Base-by-base conservation (phyloP, 1,284 basidiomycete genomes). In the Melampsora allii-populina region DNA sequence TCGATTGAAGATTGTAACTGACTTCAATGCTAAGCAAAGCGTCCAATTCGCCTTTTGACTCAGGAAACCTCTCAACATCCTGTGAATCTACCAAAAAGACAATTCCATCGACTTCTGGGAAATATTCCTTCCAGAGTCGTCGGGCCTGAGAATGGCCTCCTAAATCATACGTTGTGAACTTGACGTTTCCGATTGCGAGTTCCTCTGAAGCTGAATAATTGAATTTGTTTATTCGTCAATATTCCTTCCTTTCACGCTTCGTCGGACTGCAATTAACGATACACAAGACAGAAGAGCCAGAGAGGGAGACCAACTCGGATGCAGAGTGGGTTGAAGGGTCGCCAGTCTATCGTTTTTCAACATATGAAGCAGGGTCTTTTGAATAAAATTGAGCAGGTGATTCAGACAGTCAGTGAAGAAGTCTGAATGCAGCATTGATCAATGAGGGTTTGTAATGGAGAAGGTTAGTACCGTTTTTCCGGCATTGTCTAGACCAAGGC, bases 21-120 rank as follows among this genome's bases (percentile, higher is more conserved):
- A 73, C 69, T 21, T 98, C 95, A 80, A 98, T 98, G 58, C 89
- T 88, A 63, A 96, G 88, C 74, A 98, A 87, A 9, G 93, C 90
- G 82, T 98, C 96, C 63, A 99, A 88, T 84, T 99, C 96, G 12
- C 91, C 92, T 83, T 97, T 97, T 76, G 91, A 92, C 84, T 98
- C 96, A 7, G 89, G 83, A 83, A 99, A 96, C 64, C 96, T 91
- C 84, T 98, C 95, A 80, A 89, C 89, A 84, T 99, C 96, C 78
- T 94, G 92, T 77, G 89, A 90, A 85, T 99, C 96, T 77, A 99
- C 95, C 75, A 99, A 86, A 87, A 98, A 99, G 81, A 98, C 89
- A 79, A 99, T 98, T 42, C 93, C 96, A 81, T 99, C 94, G 59
- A 98, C 96, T 84, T 98, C 96, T 73, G 96, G 95, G 89, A 98